These are phyloP conservation scores for Metschnikowia chrysomelidarum DNA, from an alignment of 805 yeast species.

Conservation along the genomic window DNA sequence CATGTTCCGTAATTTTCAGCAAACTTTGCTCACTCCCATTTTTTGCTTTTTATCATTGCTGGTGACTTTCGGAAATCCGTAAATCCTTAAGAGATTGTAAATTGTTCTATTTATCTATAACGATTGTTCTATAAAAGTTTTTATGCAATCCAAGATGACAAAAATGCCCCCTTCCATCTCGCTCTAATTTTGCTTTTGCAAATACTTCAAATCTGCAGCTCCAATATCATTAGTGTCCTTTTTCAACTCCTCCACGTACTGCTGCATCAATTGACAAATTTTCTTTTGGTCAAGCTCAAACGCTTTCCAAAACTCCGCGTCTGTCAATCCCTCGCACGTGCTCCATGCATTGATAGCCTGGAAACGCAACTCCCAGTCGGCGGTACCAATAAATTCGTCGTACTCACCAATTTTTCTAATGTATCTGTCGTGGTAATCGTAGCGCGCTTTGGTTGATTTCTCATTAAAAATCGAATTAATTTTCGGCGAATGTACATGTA, in stretches of 20 bases:
- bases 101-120: no score
- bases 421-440: slow-evolving; percentile 24
- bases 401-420: slow-evolving; percentile 23
- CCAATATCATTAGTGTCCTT: slow-evolving; percentile 9
- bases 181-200: not conserved
- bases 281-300: slow-evolving; percentile 15
- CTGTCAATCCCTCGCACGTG: slow-evolving; percentile 28
- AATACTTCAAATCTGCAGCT: slow-evolving; percentile 8
- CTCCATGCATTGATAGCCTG: slow-evolving; percentile 32
- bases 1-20: no score
- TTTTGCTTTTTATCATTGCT: no score
- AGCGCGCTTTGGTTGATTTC: slow-evolving; percentile 11
- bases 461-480: slow-evolving; percentile 28
- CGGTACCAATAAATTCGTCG: slow-evolving; percentile 16
- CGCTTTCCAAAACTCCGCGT: slow-evolving; percentile 23
- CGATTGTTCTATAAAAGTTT: no score
- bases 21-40: no score
- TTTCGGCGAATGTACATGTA: slow-evolving; percentile 35
- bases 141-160: no score
- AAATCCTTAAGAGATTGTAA: no score
- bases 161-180: not conserved
- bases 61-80: no score
- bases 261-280: slow-evolving; percentile 10
- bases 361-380: slow-evolving; percentile 37
- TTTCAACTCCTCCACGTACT: slow-evolving; percentile 15